phyloP scores from a whole-genome alignment of 78 protist genomes.

The Tieghemostelium lacteum region DNA sequence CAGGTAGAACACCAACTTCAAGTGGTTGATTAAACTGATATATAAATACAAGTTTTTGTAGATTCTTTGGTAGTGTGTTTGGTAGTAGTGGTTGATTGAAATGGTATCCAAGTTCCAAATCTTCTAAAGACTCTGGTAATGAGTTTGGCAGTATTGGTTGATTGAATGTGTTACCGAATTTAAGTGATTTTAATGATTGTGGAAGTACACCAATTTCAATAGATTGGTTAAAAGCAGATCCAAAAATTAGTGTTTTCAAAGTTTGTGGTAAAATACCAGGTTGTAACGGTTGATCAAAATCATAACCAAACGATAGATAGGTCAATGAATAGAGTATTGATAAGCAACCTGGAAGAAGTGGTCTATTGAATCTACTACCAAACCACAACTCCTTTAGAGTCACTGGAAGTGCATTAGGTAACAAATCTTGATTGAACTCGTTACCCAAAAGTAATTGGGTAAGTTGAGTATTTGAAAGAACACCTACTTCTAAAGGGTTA shows the following conservation, averaged over 20 bases:
- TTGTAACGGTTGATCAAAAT: not conserved
- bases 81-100: slow-evolving; percentile 4
- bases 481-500: too few relatives aligned
- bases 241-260: not conserved
- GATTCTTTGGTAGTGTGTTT: not conserved
- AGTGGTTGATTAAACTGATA: slow-evolving; percentile 7
- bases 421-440: slow-evolving; percentile 8
- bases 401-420: too few relatives aligned
- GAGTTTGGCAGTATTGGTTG: not conserved
- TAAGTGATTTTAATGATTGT: not conserved
- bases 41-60: not conserved
- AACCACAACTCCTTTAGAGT: too few relatives aligned
- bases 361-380: too few relatives aligned
- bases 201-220: slow-evolving; percentile 2
- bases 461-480: too few relatives aligned
- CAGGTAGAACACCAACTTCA: not conserved
- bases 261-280: not conserved
- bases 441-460: slow-evolving; percentile 27
- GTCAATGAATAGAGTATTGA: not conserved
- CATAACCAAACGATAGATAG: not conserved
- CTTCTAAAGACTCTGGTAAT: not conserved
- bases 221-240: slow-evolving; percentile 1
- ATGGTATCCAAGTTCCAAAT: not conserved
- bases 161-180: not conserved
- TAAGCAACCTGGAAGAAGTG: not conserved